A percentile compares a stretch with the other conserved stretches of the same genome.
phyloP scores from a whole-genome alignment of 2,329 filamentous ascomycete species.

The Periglandula ipomoeae region DNA sequence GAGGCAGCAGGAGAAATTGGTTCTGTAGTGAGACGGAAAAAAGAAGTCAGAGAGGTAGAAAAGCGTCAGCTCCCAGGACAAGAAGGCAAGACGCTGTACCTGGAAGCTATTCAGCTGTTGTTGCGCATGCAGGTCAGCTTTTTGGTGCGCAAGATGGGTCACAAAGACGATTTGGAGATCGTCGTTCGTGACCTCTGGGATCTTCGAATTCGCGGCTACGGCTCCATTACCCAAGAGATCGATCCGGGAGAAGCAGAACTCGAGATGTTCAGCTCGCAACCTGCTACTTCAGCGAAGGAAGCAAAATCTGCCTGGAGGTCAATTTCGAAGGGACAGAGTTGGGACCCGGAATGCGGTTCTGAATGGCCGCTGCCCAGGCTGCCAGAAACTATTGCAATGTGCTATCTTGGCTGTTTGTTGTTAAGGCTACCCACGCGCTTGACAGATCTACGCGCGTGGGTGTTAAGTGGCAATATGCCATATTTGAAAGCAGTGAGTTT shows the following conservation, averaged over 20 bases:
- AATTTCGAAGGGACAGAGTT: conserved; percentile 27
- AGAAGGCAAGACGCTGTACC: conserved; percentile 65
- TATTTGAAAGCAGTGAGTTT: conserved; percentile 57
- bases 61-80: conserved; percentile 52
- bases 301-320: conserved; percentile 19
- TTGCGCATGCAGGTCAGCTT: conserved; percentile 73
- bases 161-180: conserved; percentile 66
- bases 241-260: conserved; percentile 17
- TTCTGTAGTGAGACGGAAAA: conserved; percentile 44
- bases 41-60: conserved; percentile 44
- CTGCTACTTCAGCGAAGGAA: conserved; percentile 14
- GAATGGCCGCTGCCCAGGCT: conserved; percentile 54
- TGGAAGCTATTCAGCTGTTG: conserved; percentile 78
- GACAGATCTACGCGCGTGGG: conserved; percentile 64
- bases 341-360: conserved; percentile 35
- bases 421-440: conserved; percentile 68
- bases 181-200: conserved; percentile 81
- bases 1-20: conserved; percentile 59
- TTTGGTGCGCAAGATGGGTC: conserved; percentile 56
- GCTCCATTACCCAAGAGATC: conserved; percentile 25
- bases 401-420: conserved; percentile 70
- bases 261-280: conserved; percentile 31
- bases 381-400: conserved; percentile 66
- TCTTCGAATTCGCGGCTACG: conserved; percentile 46
- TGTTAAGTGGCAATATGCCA: conserved; percentile 55